A percentile compares a stretch with the other conserved stretches of the same genome.
Conservation (phyloP, 169 alveolate genomes). For the Amoebophrya sp. region DNA sequence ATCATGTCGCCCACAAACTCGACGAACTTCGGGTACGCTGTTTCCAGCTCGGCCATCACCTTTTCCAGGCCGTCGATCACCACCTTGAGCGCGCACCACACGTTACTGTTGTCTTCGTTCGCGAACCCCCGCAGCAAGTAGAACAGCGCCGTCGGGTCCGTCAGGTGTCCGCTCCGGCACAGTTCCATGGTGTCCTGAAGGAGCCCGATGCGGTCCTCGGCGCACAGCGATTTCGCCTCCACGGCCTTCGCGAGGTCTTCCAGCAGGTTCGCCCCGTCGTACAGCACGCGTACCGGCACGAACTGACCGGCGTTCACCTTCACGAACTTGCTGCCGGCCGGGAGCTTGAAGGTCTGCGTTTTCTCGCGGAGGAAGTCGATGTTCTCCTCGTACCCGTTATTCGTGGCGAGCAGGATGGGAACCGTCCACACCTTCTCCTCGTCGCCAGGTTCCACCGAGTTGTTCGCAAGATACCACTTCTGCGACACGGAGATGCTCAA, state of each 20-base stretch:
- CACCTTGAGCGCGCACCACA: neutral
- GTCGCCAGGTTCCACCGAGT: neutral
- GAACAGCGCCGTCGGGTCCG: neutral
- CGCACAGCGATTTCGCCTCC: neutral
- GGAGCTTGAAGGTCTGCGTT: neutral
- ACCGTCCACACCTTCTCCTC: neutral
- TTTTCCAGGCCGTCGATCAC: neutral
- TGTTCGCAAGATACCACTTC: neutral
- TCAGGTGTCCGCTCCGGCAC: neutral
- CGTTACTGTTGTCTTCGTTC: neutral
- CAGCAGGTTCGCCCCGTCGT: neutral
- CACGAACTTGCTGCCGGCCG: neutral
- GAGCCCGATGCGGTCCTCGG: neutral
- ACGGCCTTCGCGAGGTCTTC: neutral
- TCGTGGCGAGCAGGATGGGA: neutral
- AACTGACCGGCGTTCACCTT: neutral
- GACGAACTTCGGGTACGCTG: neutral
- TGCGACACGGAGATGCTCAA: neutral
- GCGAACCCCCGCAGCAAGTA: neutral
- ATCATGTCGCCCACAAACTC: neutral
- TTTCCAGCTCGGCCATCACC: neutral
- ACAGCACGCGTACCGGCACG: neutral
- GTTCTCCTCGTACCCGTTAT: neutral
- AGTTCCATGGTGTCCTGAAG: conserved; percentile 1
- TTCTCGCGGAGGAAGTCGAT: neutral